A percentile compares a stretch with the other conserved stretches of the same genome.
Evolutionary conservation across 768 basidiomycete genomes (phyloP).

Genomic region (Mycena rebaudengoi): DNA sequence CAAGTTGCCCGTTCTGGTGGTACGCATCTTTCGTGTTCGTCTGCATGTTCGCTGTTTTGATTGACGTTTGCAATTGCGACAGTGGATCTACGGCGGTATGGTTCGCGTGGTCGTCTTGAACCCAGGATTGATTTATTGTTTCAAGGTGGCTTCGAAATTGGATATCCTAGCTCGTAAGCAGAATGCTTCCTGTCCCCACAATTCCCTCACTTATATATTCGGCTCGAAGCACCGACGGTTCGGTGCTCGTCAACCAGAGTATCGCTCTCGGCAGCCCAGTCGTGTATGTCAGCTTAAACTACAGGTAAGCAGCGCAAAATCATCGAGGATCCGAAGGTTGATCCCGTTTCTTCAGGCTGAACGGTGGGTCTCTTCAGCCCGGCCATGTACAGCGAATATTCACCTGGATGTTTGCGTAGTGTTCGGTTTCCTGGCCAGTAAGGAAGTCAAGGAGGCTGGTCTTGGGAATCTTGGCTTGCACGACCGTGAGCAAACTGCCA

Average conservation of each 20-base stretch:
- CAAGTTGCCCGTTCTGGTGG: conserved; percentile 53
- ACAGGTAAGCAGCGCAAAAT: conserved; percentile 16
- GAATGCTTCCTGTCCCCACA: not conserved
- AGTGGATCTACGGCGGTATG: conserved; percentile 49
- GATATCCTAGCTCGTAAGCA: conserved; percentile 6
- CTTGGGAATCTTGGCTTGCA: conserved; percentile 58
- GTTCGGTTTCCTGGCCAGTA: conserved; percentile 51
- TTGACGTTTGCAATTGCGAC: not conserved
- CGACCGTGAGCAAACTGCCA: conserved; percentile 46
- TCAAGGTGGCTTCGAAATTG: conserved; percentile 41
- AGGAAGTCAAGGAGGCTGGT: conserved; percentile 48
- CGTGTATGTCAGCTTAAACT: conserved; percentile 10
- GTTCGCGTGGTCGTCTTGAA: not conserved
- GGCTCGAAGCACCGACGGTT: conserved; percentile 2
- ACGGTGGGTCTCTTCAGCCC: not conserved
- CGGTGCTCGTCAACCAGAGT: conserved; percentile 2
- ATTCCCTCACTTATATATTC: not conserved
- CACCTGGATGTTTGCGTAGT: conserved; percentile 24
- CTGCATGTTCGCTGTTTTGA: not conserved
- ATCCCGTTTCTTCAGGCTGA: not conserved
- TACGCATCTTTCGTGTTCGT: conserved; percentile 26
- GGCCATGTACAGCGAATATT: not conserved
- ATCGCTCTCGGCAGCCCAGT: conserved; percentile 7
- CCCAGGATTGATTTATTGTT: not conserved
- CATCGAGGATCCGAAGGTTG: not conserved